Evolutionary conservation across 2,329 filamentous ascomycete species (phyloP), one percentile per base, ranked within the genome.

Genomic region (Stachybotrys chlorohalonatus): DNA sequence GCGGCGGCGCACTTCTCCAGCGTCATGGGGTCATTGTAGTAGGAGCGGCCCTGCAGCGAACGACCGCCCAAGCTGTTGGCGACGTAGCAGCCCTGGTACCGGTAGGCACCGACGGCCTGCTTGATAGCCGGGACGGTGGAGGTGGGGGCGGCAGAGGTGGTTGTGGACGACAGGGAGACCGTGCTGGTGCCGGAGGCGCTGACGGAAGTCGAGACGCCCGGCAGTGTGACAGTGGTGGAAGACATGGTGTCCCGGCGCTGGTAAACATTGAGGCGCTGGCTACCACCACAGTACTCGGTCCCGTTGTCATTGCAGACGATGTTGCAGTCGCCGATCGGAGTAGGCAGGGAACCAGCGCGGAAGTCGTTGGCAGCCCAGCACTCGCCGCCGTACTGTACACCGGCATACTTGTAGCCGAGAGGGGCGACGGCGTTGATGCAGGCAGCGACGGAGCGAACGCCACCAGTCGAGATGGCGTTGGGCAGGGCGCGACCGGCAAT

Each of bases 381-480:
- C 50, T 52, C 50, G 17, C 50, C 50, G 17, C 50, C 50, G 17
- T 52, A 52, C 32, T 52, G 32, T 3, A 52, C 31, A 17, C 50
- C 50, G 31, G 45, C 36, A 32, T 52, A 52, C 50, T 52, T 52
- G 50, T 52, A 52, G 50, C 36, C 36, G 31, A 52, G 50, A n/a
- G 31, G 31, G 8, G 32, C 50, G 36, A 31, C 42, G 31, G 50
- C 50, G 17, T 52, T 52, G 50, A 52, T 52, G 36, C 50, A 52
- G 13, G 50, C 50, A 42, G 50, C 50, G 11, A 52, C 50, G 31
- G 50, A 42, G 31, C 32, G 50, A 15, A 17, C 17, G 36, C n/a
- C 17, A 6, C 16, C 16, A 16, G 50, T 52, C 2, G 9, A 42
- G 50, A 52, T 45, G 32, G 36, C 5, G 50, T 52, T 52, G 32